A percentile compares a stretch with the other conserved stretches of the same genome.
phyloP scores from a whole-genome alignment of 176 grass and related monocot species.

The Paspalum vaginatum region DNA sequence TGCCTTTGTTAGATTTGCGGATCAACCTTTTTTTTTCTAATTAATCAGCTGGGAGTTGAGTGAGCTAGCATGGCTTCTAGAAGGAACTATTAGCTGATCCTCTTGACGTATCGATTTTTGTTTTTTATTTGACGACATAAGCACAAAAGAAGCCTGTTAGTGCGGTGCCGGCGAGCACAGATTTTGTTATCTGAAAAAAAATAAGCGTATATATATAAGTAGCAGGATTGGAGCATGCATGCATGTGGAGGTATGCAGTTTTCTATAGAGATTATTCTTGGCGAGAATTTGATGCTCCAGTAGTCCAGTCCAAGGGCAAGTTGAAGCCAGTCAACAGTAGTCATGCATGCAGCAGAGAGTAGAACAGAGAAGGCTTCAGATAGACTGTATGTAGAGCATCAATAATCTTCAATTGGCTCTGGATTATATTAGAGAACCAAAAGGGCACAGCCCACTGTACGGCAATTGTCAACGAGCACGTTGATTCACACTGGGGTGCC shows the following conservation, averaged over 20 bases:
- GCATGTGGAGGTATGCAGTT: background rate
- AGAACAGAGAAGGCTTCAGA: background rate
- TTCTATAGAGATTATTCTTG: background rate
- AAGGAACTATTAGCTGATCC: background rate
- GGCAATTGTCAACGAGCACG: no score
- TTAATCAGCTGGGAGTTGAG: background rate
- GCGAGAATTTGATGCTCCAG: conserved; percentile 5
- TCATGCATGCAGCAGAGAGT: background rate
- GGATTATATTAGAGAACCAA: background rate
- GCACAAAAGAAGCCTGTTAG: conserved; percentile 1
- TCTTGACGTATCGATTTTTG: background rate
- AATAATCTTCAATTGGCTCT: background rate
- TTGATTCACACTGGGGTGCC: no score
- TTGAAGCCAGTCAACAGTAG: conserved; percentile 3
- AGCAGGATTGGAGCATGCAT: background rate
- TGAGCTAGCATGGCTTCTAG: conserved; percentile 14
- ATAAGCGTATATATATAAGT: background rate
- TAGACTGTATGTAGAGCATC: background rate
- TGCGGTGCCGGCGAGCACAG: background rate
- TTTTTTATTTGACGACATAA: background rate
- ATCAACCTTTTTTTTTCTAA: conserved; percentile 16
- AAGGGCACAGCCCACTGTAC: no score
- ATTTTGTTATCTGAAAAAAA: background rate
- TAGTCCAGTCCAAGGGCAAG: background rate
- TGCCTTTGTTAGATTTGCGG: conserved; percentile 49